These are phyloP conservation scores for Letharia lupina DNA, from an alignment of 495 filamentous ascomycete species.

Conservation along the genomic window DNA sequence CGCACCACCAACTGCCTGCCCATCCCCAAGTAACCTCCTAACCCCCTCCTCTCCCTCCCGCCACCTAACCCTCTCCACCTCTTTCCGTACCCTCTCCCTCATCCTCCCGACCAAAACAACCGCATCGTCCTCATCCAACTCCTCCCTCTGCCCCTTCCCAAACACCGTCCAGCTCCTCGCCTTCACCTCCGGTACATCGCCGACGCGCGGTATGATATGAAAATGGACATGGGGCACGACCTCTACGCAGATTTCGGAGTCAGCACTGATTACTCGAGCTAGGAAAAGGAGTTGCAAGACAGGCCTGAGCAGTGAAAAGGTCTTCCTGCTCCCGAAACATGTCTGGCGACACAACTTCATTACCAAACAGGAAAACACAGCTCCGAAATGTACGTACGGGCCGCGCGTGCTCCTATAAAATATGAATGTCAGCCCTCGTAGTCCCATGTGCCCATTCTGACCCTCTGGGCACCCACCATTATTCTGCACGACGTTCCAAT, in stretches of 20 bases:
- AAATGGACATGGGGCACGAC: constrained; percentile 88
- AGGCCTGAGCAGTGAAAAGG: no score
- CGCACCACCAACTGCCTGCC: neutral
- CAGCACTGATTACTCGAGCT: no score
- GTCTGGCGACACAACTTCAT: no score
- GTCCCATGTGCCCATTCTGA: no score
- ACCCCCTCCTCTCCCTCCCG: constrained; percentile 34
- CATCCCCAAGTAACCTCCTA: constrained; percentile 17
- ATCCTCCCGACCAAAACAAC: constrained; percentile 53
- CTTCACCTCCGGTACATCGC: constrained; percentile 35
- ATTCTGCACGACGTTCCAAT: constrained; percentile 94
- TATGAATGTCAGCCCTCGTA: neutral
- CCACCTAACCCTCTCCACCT: constrained; percentile 39
- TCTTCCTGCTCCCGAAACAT: no score
- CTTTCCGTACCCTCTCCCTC: constrained; percentile 50
- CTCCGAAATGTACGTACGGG: constrained; percentile 32
- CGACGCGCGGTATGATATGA: constrained; percentile 72
- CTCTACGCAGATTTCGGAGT: constrained; percentile 29
- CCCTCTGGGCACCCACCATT: constrained; percentile 51
- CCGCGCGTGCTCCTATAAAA: constrained; percentile 58
- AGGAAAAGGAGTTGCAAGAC: no score
- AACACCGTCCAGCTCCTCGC: constrained; percentile 71
- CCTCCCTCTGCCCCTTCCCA: constrained; percentile 70
- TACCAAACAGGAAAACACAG: no score
- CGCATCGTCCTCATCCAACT: constrained; percentile 81